Evolutionary conservation across 140 eudicot species (phyloP).

Genomic region (Senecio squalidus): DNA sequence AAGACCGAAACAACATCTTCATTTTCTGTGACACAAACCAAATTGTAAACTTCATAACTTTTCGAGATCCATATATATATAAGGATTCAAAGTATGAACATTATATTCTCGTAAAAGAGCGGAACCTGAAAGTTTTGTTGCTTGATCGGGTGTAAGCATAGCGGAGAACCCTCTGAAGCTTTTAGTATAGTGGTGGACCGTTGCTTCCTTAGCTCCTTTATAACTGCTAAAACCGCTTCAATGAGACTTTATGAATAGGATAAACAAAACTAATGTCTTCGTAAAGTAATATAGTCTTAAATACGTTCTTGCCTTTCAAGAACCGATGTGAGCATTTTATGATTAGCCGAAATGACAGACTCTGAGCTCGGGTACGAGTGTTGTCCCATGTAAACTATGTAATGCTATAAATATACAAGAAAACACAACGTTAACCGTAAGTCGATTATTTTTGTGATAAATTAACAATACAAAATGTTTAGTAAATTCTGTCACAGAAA

Average conservation of each 20-base stretch:
- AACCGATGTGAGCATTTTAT: slow-evolving; percentile 48
- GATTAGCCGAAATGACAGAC: slow-evolving; percentile 54
- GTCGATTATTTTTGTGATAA: background rate
- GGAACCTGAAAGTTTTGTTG: slow-evolving; percentile 43
- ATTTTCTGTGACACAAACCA: slow-evolving; percentile 33
- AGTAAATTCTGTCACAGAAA: too few relatives aligned
- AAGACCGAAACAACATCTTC: slow-evolving; percentile 48
- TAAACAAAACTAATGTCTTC: background rate
- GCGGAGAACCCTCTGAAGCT: slow-evolving; percentile 82
- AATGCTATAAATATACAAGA: slow-evolving; percentile 46
- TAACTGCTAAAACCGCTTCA: slow-evolving; percentile 39
- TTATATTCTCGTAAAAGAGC: background rate
- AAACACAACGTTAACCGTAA: background rate
- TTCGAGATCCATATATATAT: too few relatives aligned
- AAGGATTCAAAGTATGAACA: too few relatives aligned
- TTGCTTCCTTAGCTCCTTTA: slow-evolving; percentile 45
- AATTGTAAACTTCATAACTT: background rate
- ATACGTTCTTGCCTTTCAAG: slow-evolving; percentile 42
- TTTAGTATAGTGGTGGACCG: slow-evolving; percentile 58
- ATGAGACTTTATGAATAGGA: background rate
- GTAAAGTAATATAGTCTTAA: background rate
- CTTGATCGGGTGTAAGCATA: slow-evolving; percentile 59
- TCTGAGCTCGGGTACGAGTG: slow-evolving; percentile 52
- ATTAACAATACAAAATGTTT: too few relatives aligned
- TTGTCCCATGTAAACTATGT: slow-evolving; percentile 75